A percentile compares a stretch with the other conserved stretches of the same genome.
Evolutionary conservation across 345 rosid species (phyloP).

Genomic region (Murraya koenigii): DNA sequence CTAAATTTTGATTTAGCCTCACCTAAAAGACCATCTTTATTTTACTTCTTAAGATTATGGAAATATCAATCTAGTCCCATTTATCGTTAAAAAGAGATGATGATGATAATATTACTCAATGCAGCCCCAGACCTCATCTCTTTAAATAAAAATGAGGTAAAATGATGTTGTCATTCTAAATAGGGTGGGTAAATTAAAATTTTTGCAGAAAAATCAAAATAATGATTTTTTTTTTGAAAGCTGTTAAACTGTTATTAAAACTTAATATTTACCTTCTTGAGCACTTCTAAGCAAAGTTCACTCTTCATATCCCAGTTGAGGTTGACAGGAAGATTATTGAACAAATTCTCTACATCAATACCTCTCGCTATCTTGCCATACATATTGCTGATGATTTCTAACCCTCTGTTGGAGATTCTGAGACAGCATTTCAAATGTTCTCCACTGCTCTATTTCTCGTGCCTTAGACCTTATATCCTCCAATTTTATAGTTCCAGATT

Average conservation of each 20-base stretch:
- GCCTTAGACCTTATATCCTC: neutral
- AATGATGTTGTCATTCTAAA: no score
- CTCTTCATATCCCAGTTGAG: conserved; percentile 31
- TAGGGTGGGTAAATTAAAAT: no score
- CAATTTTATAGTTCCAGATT: neutral
- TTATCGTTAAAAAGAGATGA: no score
- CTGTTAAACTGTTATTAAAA: neutral
- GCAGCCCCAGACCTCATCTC: no score
- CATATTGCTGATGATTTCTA: conserved; percentile 31
- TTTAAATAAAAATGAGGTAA: no score
- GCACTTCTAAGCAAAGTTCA: conserved; percentile 20
- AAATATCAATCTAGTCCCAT: no score
- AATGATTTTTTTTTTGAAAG: no score
- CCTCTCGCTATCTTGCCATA: conserved; percentile 38
- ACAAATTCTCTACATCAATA: conserved; percentile 29
- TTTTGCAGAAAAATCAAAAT: no score
- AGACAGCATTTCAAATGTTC: conserved; percentile 25
- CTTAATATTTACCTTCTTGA: neutral
- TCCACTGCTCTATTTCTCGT: conserved; percentile 36
- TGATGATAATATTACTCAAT: no score
- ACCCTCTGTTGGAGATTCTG: conserved; percentile 26
- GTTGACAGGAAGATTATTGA: conserved; percentile 25
- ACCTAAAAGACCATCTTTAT: no score
- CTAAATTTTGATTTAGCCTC: no score
- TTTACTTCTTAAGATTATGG: no score